A percentile compares a stretch with the other conserved stretches of the same genome.
Conservation (phyloP, 2,329 filamentous ascomycete species). For the Fusarium transvaalense region DNA sequence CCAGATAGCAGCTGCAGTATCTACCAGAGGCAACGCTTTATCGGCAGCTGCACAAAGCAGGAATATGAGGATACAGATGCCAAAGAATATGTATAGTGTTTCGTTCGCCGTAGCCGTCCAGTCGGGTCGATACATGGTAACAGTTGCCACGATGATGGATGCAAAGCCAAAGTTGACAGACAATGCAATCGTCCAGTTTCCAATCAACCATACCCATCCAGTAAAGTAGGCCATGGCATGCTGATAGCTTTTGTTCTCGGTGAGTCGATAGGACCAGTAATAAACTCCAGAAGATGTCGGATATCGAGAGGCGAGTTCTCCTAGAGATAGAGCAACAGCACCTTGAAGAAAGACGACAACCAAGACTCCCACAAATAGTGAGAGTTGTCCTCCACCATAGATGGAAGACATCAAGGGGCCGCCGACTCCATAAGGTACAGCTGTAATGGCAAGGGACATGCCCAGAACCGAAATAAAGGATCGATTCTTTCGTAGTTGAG, state of each 20-base stretch:
- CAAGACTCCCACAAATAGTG: neutral
- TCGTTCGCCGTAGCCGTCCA: conserved; percentile 9
- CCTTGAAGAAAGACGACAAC: neutral
- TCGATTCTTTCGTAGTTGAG: conserved; percentile 7
- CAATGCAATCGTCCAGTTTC: neutral
- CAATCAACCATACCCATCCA: conserved; percentile 2
- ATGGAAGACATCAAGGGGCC: neutral
- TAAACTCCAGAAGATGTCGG: neutral
- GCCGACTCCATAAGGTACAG: neutral
- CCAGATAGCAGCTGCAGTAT: conserved; percentile 9
- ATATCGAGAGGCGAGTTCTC: conserved; percentile 8
- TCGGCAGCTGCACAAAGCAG: neutral
- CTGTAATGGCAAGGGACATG: conserved; percentile 6
- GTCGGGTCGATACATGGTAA: neutral
- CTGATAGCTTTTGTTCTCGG: conserved; percentile 5
- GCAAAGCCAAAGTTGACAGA: conserved; percentile 15
- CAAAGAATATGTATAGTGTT: conserved; percentile 2
- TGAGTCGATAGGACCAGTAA: conserved; percentile 8
- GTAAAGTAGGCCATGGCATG: conserved; percentile 4
- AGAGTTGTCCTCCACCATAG: conserved; percentile 1
- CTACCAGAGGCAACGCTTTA: neutral
- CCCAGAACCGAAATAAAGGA: conserved; percentile 1
- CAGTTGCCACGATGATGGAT: neutral
- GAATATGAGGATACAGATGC: neutral
- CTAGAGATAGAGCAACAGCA: neutral